Evolutionary conservation across 2,329 filamentous ascomycete species (phyloP).

Genomic region (Rugonectria rugulosa): DNA sequence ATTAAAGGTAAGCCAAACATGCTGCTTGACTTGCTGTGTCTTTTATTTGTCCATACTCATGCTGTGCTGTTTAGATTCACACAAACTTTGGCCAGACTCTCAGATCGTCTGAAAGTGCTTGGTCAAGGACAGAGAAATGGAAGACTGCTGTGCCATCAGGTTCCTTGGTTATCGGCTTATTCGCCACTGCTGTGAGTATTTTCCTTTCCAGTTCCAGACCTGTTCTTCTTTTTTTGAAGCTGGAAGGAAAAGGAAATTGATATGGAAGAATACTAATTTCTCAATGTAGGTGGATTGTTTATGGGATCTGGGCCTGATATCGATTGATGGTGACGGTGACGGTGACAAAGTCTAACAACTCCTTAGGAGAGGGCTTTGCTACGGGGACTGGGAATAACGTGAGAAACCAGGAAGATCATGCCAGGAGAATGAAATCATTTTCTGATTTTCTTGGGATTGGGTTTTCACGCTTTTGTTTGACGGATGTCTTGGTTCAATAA

Average conservation of each 20-base stretch:
- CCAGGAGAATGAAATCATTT: too few species aligned
- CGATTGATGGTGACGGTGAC: too few species aligned
- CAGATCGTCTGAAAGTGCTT: slow-evolving; percentile 2
- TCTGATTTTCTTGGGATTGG: too few species aligned
- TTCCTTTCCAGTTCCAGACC: not conserved
- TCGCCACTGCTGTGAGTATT: slow-evolving; percentile 11
- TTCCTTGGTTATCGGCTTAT: slow-evolving; percentile 22
- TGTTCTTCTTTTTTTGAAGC: not conserved
- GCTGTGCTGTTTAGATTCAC: not conserved
- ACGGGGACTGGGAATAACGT: too few species aligned
- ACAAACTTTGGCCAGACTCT: slow-evolving; percentile 18
- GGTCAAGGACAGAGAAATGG: not conserved
- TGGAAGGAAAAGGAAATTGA: too few species aligned
- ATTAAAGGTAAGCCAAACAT: slow-evolving; percentile 17
- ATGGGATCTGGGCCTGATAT: slow-evolving; percentile 1
- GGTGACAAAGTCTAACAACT: too few species aligned
- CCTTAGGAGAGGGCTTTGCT: too few species aligned
- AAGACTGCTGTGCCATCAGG: slow-evolving; percentile 16
- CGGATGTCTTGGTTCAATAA: too few species aligned
- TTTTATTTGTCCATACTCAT: not conserved
- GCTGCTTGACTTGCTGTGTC: not conserved
- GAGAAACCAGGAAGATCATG: too few species aligned
- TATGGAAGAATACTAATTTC: not conserved
- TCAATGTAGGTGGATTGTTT: not conserved
- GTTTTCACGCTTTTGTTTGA: too few species aligned